Base-by-base conservation (phyloP, 139 green algal species). In the Chlorella vulgaris region DNA sequence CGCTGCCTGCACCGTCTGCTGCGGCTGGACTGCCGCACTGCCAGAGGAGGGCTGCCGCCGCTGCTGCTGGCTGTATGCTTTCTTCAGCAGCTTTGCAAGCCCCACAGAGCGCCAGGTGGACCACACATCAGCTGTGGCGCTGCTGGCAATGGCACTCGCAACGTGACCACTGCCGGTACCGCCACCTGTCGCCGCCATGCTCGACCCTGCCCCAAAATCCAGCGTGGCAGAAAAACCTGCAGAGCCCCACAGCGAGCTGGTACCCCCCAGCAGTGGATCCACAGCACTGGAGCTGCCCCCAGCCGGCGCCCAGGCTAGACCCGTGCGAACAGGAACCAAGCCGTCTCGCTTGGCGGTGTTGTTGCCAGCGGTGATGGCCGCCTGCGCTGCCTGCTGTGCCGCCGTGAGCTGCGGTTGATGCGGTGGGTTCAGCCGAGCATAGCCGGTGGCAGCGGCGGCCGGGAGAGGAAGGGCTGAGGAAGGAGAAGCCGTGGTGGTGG, bases 291-390 rank as follows among this genome's bases (percentile, higher is more conserved):
- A 26, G 35, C 38, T 74, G 73, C 47, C 71, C 29, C 47, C 75
- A 43, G 70, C 40, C 2, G 75, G 71, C 13, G 89, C 85, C 89
- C 89, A 93, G 58, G 88, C 88, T 35, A 93, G 81, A 2, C 89
- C 89, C 2, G 89, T 93, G 21, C 89, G 76, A n/a, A 93, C 88
- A 1, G 89, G 88, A 31, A 91, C 79, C 6, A 89, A 62, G 18
- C 88, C 88, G 53, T 90, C 78, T 28, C 55, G 65, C 38, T 82
- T 80, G 15, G 63, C 70, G 19, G 21, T 53, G 38, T 35, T 36
- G 40, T 38, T 69, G 13, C 74, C 70, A 7, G 68, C 81, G 1
- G 58, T 84, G 36, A 91, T 75, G 29, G 85, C 85, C 6, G 80
- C 74, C 75, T 90, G 85, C 38, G 87, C 84, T n/a, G 87, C 85